Base-by-base conservation (phyloP, 2,329 filamentous ascomycete genomes). In the Ceratocystis eucalypticola region DNA sequence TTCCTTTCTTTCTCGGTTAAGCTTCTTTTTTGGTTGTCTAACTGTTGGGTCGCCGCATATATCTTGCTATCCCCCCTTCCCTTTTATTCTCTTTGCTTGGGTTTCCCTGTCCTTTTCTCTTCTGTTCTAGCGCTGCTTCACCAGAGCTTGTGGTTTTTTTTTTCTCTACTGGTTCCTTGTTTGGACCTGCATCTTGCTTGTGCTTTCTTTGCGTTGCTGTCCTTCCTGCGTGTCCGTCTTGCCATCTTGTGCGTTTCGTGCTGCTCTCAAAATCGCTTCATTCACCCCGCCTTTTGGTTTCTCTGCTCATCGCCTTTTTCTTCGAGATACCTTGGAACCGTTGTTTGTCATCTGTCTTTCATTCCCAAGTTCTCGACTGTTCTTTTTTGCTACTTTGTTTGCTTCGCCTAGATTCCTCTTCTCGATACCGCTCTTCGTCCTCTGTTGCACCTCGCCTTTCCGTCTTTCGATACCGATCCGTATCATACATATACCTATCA, bases 401-500 rank as follows among this genome's bases (percentile, higher is more conserved):
- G 20, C 55, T n/a, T 28, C n/a, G 5, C 53, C 55, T n/a, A 65
- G 61, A 61, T 61, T 45, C 57, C 61, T 53, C 44, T 17, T 48
- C 41, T 28, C 59, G 48, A 44, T 59, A 25, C 25, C 45, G 20
- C 33, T 22, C 63, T 20, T 53, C 30, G 28, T 44, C n/a, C 20
- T 68, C 57, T 20, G 20, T 25, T 57, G 45, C 53, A 17, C 50
- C 62, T 69, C 65, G 61, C 67, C 69, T 66, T 53, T 33, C 44
- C 44, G 59, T 22, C 44, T 22, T 62, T 53, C 65, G 30, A 66
- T 66, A 70, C 61, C 22, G 50, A 61, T 22, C 44, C 33, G 33
- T 66, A 44, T 33, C 48, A 5, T 55, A 53, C 53, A 50, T 69
- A 30, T 17, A 59, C 28, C 68, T 77, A 78, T 77, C 75, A 96